These are phyloP conservation scores for Spathaspora hagerdaliae DNA, from an alignment of 805 yeast species.

Conservation along the genomic window DNA sequence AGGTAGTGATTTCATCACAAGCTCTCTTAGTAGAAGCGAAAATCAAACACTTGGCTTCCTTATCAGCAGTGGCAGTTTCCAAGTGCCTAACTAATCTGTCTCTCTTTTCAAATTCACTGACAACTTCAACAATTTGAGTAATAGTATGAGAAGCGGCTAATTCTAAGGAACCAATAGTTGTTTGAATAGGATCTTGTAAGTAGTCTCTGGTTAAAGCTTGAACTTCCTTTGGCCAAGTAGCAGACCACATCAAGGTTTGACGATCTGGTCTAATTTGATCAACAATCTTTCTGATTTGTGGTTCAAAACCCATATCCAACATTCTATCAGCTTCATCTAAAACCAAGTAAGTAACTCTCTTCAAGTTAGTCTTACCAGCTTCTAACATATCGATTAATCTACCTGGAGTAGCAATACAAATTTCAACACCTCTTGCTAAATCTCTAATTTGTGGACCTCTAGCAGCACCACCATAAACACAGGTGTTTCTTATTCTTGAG, in stretches of 20 bases:
- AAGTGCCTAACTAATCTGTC: conserved; percentile 82
- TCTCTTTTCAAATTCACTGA: conserved; percentile 89
- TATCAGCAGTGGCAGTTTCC: conserved; percentile 69
- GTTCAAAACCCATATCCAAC: conserved; percentile 99
- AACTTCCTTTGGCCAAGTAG: conserved; percentile 99
- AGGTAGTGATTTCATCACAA: conserved; percentile 92
- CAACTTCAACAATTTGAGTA: conserved; percentile 88
- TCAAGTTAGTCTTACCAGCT: conserved; percentile 87
- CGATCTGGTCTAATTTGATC: conserved; percentile 99
- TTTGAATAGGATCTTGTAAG: conserved; percentile 90
- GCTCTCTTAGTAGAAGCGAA: conserved; percentile 97
- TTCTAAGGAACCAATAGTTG: conserved; percentile 92
- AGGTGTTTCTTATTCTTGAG: conserved; percentile 92
- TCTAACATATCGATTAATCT: conserved; percentile 97
- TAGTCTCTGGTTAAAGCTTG: conserved; percentile 90
- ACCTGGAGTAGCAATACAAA: conserved; percentile 97
- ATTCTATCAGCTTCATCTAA: conserved; percentile 99
- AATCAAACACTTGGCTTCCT: conserved; percentile 73
- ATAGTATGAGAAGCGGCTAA: conserved; percentile 95
- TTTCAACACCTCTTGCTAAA: conserved; percentile 91
- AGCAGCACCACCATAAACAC: conserved; percentile 99
- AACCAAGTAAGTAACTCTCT: conserved; percentile 94
- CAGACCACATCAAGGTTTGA: conserved; percentile 99
- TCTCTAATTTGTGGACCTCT: conserved; percentile 97
- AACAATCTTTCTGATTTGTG: conserved; percentile 97